Base-by-base conservation (phyloP, 2,329 filamentous ascomycete species). In the Fragosphaeria purpurea region DNA sequence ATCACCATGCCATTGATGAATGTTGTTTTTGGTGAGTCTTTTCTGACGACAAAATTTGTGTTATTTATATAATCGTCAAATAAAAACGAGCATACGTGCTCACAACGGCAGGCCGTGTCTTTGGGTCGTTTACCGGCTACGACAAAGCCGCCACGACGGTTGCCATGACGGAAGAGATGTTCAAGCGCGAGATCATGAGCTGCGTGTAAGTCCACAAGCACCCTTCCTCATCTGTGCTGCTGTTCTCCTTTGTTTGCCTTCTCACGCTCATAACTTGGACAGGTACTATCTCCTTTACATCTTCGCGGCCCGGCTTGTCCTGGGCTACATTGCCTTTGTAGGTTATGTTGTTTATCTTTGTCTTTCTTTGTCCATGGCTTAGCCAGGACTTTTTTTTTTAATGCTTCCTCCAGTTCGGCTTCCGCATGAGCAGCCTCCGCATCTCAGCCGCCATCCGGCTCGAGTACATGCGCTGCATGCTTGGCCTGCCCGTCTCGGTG, bases 281-380 rank as follows among this genome's bases (percentile, higher is more conserved):
- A 77, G 56, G 58, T 70, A 88, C 0, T 87, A 82, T 60, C 79
- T 88, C 57, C 73, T 88, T 48, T 80, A 81, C 49, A 68, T 89
- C 3, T 89, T 88, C 61, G 63, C 87, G 40, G 83, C 70, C 10
- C 79, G 82, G 42, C 80, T 85, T 52, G 61, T 69, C 32, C 66
- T 86, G 11, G 77, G 76, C 51, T 88, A 86, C 39, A 44, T 61
- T 7, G 58, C 63, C 8, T 64, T 63, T 56, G 62, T 64, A 47
- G 37, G 58, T 46, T 12, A 12, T 1, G 10, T 4, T 11, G 4
- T 34, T 1, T 10, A 22, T 3, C 33, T 9, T 39, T 2, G 13
- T 10, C 10, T 4, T 37, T 10, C 1, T 22, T 22, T 22, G 22
- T 6, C 1, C 13, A 44, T 7, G n/a, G 1, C 9, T 22, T 22